phyloP scores from a whole-genome alignment of 768 basidiomycete genomes.

The Xanthoconium purpureum region DNA sequence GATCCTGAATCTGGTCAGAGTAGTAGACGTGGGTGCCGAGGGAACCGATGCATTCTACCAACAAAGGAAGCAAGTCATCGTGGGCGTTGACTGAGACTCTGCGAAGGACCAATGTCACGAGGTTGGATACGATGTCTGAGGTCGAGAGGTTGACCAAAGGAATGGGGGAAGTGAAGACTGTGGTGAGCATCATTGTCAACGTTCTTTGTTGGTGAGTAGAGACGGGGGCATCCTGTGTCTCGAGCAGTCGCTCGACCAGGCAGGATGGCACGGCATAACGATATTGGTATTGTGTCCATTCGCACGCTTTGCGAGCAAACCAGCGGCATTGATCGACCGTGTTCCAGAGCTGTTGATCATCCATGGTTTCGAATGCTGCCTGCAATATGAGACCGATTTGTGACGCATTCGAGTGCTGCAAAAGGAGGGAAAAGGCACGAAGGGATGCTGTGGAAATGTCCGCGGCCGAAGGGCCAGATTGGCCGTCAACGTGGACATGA shows the following conservation, averaged over 20 bases:
- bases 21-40: constrained; percentile 92
- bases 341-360: constrained; percentile 60
- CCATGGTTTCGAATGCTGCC: constrained; percentile 67
- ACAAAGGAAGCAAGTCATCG: constrained; percentile 60
- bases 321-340: constrained; percentile 74
- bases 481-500: constrained; percentile 84
- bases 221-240: constrained; percentile 51
- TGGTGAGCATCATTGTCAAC: constrained; percentile 73
- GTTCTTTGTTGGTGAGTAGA: constrained; percentile 54
- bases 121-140: constrained; percentile 79
- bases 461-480: constrained; percentile 69
- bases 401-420: constrained; percentile 71
- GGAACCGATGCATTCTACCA: constrained; percentile 78
- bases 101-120: constrained; percentile 71
- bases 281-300: constrained; percentile 92
- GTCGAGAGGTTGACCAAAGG: constrained; percentile 89
- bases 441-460: constrained; percentile 78
- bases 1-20: constrained; percentile 92
- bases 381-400: constrained; percentile 75
- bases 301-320: constrained; percentile 72
- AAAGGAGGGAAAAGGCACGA: constrained; percentile 64
- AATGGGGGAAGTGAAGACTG: constrained; percentile 77
- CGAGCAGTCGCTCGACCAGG: constrained; percentile 72
- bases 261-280: constrained; percentile 86
- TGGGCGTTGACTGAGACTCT: constrained; percentile 57